phyloP scores from a whole-genome alignment of 2,329 filamentous ascomycete genomes.

The Ceratocystis albifundus region DNA sequence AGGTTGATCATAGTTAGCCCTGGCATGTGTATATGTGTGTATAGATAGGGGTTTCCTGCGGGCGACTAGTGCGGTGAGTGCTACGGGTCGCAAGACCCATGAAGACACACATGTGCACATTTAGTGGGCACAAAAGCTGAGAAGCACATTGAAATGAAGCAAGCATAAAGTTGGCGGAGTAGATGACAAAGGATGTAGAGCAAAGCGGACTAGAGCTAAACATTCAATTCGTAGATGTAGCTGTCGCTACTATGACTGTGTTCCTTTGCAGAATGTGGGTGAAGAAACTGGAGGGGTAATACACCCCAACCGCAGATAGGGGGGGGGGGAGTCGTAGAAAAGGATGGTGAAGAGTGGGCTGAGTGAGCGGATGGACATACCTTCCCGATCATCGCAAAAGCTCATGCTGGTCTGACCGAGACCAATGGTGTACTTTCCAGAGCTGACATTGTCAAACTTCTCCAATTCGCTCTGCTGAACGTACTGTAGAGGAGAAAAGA shows the following conservation, averaged over 20 bases:
- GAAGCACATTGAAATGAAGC: background rate
- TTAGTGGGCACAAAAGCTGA: background rate
- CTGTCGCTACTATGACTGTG: background rate
- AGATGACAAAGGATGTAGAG: background rate
- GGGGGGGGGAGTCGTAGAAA: background rate
- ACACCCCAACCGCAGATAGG: background rate
- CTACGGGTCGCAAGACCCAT: background rate
- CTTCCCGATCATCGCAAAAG: conserved; percentile 83
- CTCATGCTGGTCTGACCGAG: conserved; percentile 86
- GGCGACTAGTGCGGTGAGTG: background rate
- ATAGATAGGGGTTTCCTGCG: background rate
- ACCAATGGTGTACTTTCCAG: conserved; percentile 83
- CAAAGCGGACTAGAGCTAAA: background rate
- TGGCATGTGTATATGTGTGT: background rate
- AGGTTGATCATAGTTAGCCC: conserved; percentile 24
- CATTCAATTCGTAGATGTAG: background rate
- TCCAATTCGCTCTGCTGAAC: conserved; percentile 74
- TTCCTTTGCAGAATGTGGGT: background rate
- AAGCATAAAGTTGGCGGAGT: background rate
- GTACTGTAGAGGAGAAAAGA: conserved; percentile 43
- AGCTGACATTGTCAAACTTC: conserved; percentile 71
- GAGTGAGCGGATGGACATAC: too few species aligned
- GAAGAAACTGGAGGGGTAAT: conserved; percentile 19
- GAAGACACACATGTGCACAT: background rate
- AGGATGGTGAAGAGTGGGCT: conserved; percentile 1